phyloP scores from a whole-genome alignment of 2,329 filamentous ascomycete species.

The Trichoderma guizhouense region DNA sequence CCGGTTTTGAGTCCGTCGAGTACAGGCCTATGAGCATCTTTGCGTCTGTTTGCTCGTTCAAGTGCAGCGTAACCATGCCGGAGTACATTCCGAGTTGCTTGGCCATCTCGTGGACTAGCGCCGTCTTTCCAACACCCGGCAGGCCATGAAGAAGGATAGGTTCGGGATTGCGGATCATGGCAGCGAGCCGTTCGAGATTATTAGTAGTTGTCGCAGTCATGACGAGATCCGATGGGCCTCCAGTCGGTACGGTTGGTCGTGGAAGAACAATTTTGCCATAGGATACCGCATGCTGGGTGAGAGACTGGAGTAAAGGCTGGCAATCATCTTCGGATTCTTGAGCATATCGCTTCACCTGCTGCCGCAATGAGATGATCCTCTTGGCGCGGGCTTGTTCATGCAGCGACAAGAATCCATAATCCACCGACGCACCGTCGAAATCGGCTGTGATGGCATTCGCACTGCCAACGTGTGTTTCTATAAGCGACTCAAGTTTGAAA shows the following conservation, averaged over 20 bases:
- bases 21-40: constrained; percentile 96
- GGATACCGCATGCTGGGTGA: constrained; percentile 60
- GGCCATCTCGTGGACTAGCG: constrained; percentile 77
- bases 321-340: constrained; percentile 14
- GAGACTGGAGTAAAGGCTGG: constrained; percentile 32
- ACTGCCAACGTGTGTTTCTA: constrained; percentile 61
- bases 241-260: constrained; percentile 50
- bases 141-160: constrained; percentile 80
- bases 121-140: constrained; percentile 87
- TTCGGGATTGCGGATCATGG: constrained; percentile 61
- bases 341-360: constrained; percentile 32
- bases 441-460: constrained; percentile 60
- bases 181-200: constrained; percentile 70
- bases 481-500: constrained; percentile 67
- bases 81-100: constrained; percentile 73
- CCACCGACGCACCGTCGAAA: constrained; percentile 73
- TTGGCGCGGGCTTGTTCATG: constrained; percentile 54
- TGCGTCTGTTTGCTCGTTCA: constrained; percentile 97
- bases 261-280: constrained; percentile 68
- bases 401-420: constrained; percentile 70
- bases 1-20: constrained; percentile 80
- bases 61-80: constrained; percentile 86
- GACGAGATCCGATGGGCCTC: constrained; percentile 53
- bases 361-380: constrained; percentile 42
- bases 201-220: constrained; percentile 67